Evolutionary conservation across 2,329 filamentous ascomycete species (phyloP).

Genomic region (Ophiostoma sp.): DNA sequence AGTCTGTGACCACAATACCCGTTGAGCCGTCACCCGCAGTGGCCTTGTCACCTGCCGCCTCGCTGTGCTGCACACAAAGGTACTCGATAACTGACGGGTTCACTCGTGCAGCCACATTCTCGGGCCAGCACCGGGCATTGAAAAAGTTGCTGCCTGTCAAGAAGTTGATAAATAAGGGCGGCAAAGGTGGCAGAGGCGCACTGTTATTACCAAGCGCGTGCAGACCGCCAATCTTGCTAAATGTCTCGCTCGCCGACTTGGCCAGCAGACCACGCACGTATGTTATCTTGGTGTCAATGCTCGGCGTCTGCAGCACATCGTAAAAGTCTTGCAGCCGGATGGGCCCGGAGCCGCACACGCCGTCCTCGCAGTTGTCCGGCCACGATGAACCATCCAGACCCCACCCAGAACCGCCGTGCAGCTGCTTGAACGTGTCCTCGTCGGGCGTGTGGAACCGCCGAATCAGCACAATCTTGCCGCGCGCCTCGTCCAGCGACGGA

Average conservation of each 20-base stretch:
- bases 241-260: constrained; percentile 60
- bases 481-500: constrained; percentile 73
- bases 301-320: constrained; percentile 72
- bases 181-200: constrained; percentile 32
- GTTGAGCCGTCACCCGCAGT: constrained; percentile 69
- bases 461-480: constrained; percentile 81
- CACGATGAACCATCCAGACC: constrained; percentile 66
- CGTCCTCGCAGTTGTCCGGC: constrained; percentile 86
- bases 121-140: constrained; percentile 88
- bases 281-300: constrained; percentile 78
- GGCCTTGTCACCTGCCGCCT: constrained; percentile 47
- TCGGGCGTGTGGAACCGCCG: constrained; percentile 68
- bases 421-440: constrained; percentile 53
- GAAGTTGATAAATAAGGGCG: constrained; percentile 86
- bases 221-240: constrained; percentile 26
- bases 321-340: constrained; percentile 94
- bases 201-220: background rate
- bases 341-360: constrained; percentile 66
- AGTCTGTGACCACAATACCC: constrained; percentile 89
- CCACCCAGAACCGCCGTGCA: constrained; percentile 54
- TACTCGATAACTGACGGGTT: constrained; percentile 74
- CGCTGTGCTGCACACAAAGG: constrained; percentile 59
- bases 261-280: constrained; percentile 74
- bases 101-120: constrained; percentile 81
- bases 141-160: constrained; percentile 92